phyloP scores from a whole-genome alignment of 176 grass and related monocot genomes.

The Raddia guianensis region DNA sequence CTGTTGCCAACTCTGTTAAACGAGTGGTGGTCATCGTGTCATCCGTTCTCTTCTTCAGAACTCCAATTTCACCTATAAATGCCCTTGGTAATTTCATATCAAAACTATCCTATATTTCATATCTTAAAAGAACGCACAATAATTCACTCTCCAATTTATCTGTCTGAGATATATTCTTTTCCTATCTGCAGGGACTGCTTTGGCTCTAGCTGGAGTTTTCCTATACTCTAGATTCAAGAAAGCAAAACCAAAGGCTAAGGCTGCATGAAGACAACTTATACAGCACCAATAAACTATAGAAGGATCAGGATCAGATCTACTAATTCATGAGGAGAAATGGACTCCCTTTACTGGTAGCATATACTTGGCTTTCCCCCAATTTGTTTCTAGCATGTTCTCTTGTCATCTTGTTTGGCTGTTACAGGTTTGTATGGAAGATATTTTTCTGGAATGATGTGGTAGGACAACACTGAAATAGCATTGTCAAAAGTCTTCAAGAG shows the following conservation, averaged over 20 bases:
- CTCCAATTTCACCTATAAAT: conserved; percentile 76
- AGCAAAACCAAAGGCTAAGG: conserved; percentile 45
- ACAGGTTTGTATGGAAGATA: conserved; percentile 21
- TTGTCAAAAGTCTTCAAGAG: conserved; percentile 34
- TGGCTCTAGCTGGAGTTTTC: conserved; percentile 64
- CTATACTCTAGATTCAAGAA: conserved; percentile 60
- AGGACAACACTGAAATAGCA: neutral
- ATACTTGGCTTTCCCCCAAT: neutral
- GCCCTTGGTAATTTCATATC: conserved; percentile 55
- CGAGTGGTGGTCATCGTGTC: conserved; percentile 77
- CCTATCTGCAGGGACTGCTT: conserved; percentile 48
- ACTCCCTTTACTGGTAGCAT: conserved; percentile 27
- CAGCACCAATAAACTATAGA: conserved; percentile 14
- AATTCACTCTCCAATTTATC: neutral
- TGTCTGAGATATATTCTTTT: conserved; percentile 22
- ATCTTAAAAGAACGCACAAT: neutral
- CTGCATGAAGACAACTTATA: conserved; percentile 33
- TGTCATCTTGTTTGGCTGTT: conserved; percentile 32
- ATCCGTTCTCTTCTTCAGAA: conserved; percentile 81
- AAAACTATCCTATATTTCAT: neutral
- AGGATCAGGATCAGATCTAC: conserved; percentile 5
- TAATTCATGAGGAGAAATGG: conserved; percentile 30
- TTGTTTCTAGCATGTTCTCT: conserved; percentile 34
- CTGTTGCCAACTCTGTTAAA: conserved; percentile 80
- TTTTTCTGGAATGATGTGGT: conserved; percentile 34